Conservation (phyloP, 2,329 filamentous ascomycete species). For the Phialemonium atrogriseum region DNA sequence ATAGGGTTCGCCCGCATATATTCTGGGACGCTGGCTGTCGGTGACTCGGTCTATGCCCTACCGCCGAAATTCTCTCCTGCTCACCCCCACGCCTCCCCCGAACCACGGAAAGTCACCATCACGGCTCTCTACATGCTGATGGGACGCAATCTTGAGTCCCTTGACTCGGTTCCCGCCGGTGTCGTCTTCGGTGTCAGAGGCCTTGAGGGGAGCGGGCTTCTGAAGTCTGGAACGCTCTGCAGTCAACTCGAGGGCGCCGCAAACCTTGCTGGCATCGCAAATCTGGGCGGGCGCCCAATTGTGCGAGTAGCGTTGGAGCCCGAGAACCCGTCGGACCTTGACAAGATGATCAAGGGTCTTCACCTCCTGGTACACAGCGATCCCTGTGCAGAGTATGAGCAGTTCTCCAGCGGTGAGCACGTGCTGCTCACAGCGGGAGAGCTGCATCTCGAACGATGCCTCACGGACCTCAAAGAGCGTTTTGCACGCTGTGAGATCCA, state of each 20-base stretch:
- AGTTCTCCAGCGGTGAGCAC: slow-evolving; percentile 87
- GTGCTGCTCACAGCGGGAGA: slow-evolving; percentile 92
- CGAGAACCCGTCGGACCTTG: slow-evolving; percentile 77
- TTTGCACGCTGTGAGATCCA: slow-evolving; percentile 95
- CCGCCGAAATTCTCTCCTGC: slow-evolving; percentile 89
- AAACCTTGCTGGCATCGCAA: slow-evolving; percentile 78
- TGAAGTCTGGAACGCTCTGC: slow-evolving; percentile 92
- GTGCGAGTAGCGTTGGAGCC: slow-evolving; percentile 95
- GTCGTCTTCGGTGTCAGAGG: slow-evolving; percentile 94
- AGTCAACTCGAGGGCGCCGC: slow-evolving; percentile 78
- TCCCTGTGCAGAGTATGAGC: slow-evolving; percentile 91
- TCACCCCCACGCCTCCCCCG: slow-evolving; percentile 60
- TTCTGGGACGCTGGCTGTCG: slow-evolving; percentile 81
- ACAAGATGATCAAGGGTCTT: slow-evolving; percentile 89
- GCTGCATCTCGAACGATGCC: slow-evolving; percentile 83
- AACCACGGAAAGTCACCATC: slow-evolving; percentile 75
- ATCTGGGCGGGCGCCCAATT: slow-evolving; percentile 75
- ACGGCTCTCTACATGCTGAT: slow-evolving; percentile 91
- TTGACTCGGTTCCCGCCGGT: slow-evolving; percentile 80
- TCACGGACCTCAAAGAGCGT: slow-evolving; percentile 86
- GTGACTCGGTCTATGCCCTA: slow-evolving; percentile 84
- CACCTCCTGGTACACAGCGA: slow-evolving; percentile 87
- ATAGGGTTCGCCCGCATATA: slow-evolving; percentile 93
- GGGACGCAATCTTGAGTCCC: slow-evolving; percentile 78
- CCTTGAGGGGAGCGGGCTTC: slow-evolving; percentile 74